These are phyloP conservation scores for Biscogniauxia marginata DNA, from an alignment of 2,329 filamentous ascomycete genomes.

Conservation along the genomic window DNA sequence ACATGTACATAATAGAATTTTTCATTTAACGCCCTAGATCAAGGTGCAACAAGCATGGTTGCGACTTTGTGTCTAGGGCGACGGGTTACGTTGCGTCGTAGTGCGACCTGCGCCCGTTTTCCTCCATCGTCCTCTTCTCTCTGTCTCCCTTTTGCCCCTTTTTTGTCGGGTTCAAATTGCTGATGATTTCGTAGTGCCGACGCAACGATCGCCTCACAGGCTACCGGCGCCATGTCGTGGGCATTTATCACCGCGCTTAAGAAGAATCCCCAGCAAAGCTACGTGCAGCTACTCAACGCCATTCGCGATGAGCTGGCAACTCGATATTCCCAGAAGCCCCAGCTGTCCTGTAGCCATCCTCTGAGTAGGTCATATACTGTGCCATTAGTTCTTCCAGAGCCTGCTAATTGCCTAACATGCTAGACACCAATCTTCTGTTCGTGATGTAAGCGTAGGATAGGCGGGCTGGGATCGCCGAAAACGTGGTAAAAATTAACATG, in stretches of 20 bases:
- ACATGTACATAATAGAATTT: slow-evolving; percentile 24
- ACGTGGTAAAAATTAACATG: too few relatives aligned
- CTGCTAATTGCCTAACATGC: slow-evolving; percentile 15
- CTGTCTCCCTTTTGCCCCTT: not conserved
- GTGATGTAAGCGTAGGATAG: slow-evolving; percentile 60
- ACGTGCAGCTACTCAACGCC: slow-evolving; percentile 92
- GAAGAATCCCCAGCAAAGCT: slow-evolving; percentile 93
- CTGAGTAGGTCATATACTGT: slow-evolving; percentile 63
- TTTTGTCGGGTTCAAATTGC: not conserved
- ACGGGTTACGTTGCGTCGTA: slow-evolving; percentile 48
- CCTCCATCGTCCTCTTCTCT: slow-evolving; percentile 1
- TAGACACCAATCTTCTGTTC: slow-evolving; percentile 65
- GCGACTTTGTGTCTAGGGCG: slow-evolving; percentile 44
- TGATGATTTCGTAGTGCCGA: slow-evolving; percentile 65
- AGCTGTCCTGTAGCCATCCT: slow-evolving; percentile 93
- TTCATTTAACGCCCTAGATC: slow-evolving; percentile 41
- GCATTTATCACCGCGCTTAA: slow-evolving; percentile 90
- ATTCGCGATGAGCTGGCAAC: slow-evolving; percentile 84
- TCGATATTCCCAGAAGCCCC: slow-evolving; percentile 93
- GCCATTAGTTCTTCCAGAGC: slow-evolving; percentile 1
- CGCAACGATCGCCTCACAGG: slow-evolving; percentile 81
- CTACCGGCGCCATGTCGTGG: slow-evolving; percentile 97
- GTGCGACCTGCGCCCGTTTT: slow-evolving; percentile 16
- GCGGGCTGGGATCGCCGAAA: too few relatives aligned
- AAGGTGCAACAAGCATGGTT: slow-evolving; percentile 35